phyloP scores from a whole-genome alignment of 305 asterid genomes.

The Salvia sclarea region DNA sequence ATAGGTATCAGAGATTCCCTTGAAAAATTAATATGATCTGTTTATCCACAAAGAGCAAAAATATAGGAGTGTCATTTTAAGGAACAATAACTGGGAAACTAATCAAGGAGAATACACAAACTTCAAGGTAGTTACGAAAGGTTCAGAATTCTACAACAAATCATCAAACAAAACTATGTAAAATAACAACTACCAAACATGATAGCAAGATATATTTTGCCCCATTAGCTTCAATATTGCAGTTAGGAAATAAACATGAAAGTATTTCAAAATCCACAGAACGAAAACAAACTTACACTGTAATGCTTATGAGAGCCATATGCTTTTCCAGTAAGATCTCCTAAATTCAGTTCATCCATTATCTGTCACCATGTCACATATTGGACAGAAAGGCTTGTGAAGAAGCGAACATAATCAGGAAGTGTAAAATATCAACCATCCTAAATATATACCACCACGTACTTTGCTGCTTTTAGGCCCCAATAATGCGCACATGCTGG shows the following conservation, averaged over 20 bases:
- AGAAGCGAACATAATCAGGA: conserved; percentile 29
- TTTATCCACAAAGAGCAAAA: background rate
- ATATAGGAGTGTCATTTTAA: background rate
- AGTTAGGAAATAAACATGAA: conserved; percentile 12
- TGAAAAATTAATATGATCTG: background rate
- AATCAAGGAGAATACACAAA: background rate
- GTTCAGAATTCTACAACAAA: conserved; percentile 1
- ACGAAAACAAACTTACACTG: conserved; percentile 51
- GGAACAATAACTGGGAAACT: background rate
- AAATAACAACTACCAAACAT: conserved; percentile 5
- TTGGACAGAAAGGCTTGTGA: conserved; percentile 29
- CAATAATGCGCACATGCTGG: conserved; percentile 71
- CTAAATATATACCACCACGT: conserved; percentile 34
- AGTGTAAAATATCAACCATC: conserved; percentile 8
- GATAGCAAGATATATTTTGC: conserved; percentile 8
- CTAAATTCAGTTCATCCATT: conserved; percentile 72
- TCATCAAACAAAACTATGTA: conserved; percentile 14
- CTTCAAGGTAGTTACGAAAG: background rate
- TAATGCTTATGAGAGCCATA: conserved; percentile 91
- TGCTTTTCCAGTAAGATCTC: conserved; percentile 77
- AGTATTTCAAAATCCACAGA: conserved; percentile 17
- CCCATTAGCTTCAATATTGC: conserved; percentile 17
- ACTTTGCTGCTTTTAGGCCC: conserved; percentile 85
- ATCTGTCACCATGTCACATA: conserved; percentile 57
- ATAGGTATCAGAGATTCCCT: background rate